A percentile compares a stretch with the other conserved stretches of the same genome.
Evolutionary conservation across 345 rosid species (phyloP).

Genomic region (Boechera divaricarpa): DNA sequence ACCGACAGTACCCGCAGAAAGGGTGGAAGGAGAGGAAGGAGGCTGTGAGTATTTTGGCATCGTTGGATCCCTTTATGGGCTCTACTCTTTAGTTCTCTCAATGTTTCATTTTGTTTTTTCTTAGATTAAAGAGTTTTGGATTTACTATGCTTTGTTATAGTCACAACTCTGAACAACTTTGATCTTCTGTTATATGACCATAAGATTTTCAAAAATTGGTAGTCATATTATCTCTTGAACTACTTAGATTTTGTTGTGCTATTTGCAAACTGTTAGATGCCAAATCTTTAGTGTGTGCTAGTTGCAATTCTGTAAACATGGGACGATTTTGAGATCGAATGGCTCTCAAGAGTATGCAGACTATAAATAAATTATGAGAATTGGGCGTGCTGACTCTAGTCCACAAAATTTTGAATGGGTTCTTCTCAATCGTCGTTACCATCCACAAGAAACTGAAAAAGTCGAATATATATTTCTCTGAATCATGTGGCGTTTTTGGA

Average conservation of each 20-base stretch:
- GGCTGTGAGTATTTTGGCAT: conserved; percentile 52
- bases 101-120: neutral
- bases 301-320: neutral
- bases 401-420: neutral
- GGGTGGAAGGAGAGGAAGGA: conserved; percentile 86
- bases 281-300: neutral
- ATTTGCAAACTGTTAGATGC: neutral
- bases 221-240: neutral
- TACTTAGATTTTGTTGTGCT: neutral
- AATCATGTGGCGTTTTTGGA: no score
- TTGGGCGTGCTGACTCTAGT: no score
- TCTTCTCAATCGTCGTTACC: no score
- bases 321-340: neutral
- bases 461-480: no score
- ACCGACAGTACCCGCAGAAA: conserved; percentile 84
- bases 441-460: no score
- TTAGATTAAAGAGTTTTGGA: conserved; percentile 25
- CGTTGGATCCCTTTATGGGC: neutral
- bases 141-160: neutral
- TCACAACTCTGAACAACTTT: neutral
- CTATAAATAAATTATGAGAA: no score
- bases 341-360: no score
- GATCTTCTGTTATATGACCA: neutral
- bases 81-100: neutral
- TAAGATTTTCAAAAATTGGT: neutral